phyloP scores from a whole-genome alignment of 768 basidiomycete genomes.

The Calocybe gangraenosa region DNA sequence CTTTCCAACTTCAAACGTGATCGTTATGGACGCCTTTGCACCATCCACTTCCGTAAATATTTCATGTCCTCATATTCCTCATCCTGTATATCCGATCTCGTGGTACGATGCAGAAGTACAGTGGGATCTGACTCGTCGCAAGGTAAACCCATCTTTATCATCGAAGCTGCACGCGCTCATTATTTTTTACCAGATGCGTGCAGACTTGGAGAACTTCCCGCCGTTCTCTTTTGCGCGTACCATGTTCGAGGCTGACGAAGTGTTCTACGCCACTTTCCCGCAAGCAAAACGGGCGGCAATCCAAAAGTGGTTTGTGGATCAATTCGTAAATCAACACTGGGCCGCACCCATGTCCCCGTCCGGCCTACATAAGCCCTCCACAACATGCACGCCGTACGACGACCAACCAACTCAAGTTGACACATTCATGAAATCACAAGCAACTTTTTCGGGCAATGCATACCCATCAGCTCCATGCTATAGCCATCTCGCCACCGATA shows the following conservation, averaged over 20 bases:
- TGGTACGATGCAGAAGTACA: constrained; percentile 10
- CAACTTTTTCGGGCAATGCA: too few relatives aligned
- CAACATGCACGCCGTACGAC: too few relatives aligned
- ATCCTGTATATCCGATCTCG: neutral
- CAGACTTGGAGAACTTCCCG: neutral
- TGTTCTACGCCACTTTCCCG: constrained; percentile 18
- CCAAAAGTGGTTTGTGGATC: constrained; percentile 8
- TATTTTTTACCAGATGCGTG: constrained; percentile 1
- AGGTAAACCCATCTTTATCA: neutral
- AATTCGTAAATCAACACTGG: constrained; percentile 1
- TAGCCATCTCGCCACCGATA: too few relatives aligned
- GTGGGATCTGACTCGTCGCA: constrained; percentile 12
- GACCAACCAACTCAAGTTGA: too few relatives aligned
- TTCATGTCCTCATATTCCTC: neutral
- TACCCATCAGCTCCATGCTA: too few relatives aligned
- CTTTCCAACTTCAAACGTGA: neutral
- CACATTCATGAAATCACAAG: too few relatives aligned
- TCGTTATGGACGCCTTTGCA: neutral
- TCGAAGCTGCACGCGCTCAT: neutral
- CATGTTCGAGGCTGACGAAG: constrained; percentile 16
- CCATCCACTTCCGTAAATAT: neutral
- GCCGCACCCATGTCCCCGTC: neutral
- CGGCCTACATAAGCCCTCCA: too few relatives aligned
- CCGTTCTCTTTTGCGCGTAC: constrained; percentile 14
- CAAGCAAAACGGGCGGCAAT: constrained; percentile 14